Evolutionary conservation across 1,139 yeast genomes (phyloP).

Genomic region (Yamadazyma diospyri): DNA sequence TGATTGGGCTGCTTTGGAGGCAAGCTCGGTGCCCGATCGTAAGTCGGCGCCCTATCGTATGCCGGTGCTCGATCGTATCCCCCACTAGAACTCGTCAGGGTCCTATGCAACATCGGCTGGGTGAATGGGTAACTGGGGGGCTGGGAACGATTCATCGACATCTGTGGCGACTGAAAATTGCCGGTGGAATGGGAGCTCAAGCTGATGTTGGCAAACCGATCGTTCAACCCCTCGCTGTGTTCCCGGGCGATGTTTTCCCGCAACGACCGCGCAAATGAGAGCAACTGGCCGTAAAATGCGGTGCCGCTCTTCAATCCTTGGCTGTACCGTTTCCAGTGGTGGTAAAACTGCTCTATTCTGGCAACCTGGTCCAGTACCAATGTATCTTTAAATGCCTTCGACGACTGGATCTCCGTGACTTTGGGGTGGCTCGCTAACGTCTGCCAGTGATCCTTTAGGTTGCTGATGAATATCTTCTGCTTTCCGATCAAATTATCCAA

Average conservation of each 20-base stretch:
- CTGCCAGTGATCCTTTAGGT: constrained; percentile 58
- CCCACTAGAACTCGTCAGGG: too few species aligned
- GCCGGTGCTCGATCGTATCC: too few species aligned
- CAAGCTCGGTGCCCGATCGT: constrained; percentile 13
- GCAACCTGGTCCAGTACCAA: constrained; percentile 25
- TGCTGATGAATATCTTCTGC: constrained; percentile 55
- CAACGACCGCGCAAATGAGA: constrained; percentile 39
- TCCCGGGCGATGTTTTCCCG: constrained; percentile 24
- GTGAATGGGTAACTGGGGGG: background rate
- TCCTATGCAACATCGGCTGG: background rate
- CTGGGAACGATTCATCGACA: background rate
- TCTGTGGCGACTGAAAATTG: background rate
- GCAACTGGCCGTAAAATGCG: constrained; percentile 58
- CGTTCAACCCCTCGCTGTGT: constrained; percentile 6
- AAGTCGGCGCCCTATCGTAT: too few species aligned
- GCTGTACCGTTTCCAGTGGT: constrained; percentile 56
- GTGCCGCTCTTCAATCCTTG: constrained; percentile 60
- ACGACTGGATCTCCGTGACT: constrained; percentile 34
- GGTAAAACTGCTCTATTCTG: constrained; percentile 45
- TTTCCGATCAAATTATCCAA: constrained; percentile 64
- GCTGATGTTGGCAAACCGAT: constrained; percentile 11
- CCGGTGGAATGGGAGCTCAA: constrained; percentile 10
- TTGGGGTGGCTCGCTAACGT: constrained; percentile 45
- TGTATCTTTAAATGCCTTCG: constrained; percentile 28
- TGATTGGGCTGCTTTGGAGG: constrained; percentile 19